Evolutionary conservation across 495 filamentous ascomycete species (phyloP), one percentile per base, ranked within the genome.

Genomic region (Barbatosphaeria neglecta): DNA sequence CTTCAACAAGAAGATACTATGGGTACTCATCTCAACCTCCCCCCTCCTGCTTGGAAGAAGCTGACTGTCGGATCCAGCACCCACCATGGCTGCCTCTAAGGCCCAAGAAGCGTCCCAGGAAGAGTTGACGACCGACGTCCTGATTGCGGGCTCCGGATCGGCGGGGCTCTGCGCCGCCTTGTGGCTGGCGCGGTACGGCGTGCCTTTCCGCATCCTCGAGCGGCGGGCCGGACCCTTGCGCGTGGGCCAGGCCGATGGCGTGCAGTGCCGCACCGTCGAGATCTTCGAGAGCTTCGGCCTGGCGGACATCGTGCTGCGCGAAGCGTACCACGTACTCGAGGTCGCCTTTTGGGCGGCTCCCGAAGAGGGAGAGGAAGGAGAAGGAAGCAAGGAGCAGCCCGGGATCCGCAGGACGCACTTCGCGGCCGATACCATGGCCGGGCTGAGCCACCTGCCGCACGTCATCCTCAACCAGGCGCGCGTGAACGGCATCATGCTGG

Each of bases 241-340:
- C 42, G 70, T 75, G 28, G 86, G 86, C n/a, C 83, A 90, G 56
- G 86, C 86, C 1, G 86, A 90, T 44, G 86, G 86, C 0, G 73
- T 89, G 10, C 86, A 92, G 62, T 81, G 79, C 48, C 82, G 86
- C 1, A 86, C 85, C 1, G 76, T 88, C 9, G 86, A 92, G 57
- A 80, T 93, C 37, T 83, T 88, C 43, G 83, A 92, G 50, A 82
- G 77, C 25, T 87, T 90, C 39, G 83, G 84, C 0, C 63, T 90
- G 11, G 70, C 75, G 0, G 84, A 88, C 45, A 73, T 80, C 31
- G 56, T 90, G 22, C 70, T 89, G n/a, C 72, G 74, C 11, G 83
- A 89, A 53, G 71, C 79, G 0, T 87, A 82, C 47, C 83, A 84
- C 56, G 75, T 83, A 16, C 61, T 81, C 3, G 86, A 90, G 64